A percentile compares a stretch with the other conserved stretches of the same genome.
Conservation (phyloP, 2,329 filamentous ascomycete genomes). For the Trichoderma sp. region DNA sequence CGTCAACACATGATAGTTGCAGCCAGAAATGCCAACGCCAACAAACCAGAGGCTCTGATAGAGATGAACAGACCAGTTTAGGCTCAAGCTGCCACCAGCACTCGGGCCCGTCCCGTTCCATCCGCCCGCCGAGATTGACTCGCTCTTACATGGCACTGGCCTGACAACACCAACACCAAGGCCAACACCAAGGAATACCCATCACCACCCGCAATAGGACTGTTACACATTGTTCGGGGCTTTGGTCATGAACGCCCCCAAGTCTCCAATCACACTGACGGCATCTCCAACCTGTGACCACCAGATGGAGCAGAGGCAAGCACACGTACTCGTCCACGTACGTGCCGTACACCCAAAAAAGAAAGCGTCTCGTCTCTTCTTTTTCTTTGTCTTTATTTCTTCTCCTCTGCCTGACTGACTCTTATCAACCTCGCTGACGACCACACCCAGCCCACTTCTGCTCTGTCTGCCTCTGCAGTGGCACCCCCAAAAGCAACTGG, state of each 20-base stretch:
- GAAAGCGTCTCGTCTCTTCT: background rate
- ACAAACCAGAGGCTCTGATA: background rate
- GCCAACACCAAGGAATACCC: background rate
- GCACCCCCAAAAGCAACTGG: background rate
- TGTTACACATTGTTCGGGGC: background rate
- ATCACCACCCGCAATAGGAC: background rate
- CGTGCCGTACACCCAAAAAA: background rate
- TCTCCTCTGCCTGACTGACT: background rate
- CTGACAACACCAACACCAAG: background rate
- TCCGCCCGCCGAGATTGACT: slow-evolving; percentile 15
- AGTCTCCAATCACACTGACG: background rate
- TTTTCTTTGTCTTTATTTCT: background rate
- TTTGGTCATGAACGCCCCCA: background rate
- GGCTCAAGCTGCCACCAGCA: background rate
- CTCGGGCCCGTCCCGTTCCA: slow-evolving; percentile 20
- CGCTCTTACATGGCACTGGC: background rate
- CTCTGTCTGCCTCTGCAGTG: background rate
- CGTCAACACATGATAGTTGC: background rate
- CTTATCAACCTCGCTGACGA: slow-evolving; percentile 4
- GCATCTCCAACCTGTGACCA: background rate
- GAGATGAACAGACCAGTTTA: background rate
- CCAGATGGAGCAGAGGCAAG: background rate
- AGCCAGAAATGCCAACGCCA: background rate
- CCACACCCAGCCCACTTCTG: background rate
- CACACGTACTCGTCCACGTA: background rate